Base-by-base conservation (phyloP, 176 grass and related monocot genomes). In the Aechmea fasciata region DNA sequence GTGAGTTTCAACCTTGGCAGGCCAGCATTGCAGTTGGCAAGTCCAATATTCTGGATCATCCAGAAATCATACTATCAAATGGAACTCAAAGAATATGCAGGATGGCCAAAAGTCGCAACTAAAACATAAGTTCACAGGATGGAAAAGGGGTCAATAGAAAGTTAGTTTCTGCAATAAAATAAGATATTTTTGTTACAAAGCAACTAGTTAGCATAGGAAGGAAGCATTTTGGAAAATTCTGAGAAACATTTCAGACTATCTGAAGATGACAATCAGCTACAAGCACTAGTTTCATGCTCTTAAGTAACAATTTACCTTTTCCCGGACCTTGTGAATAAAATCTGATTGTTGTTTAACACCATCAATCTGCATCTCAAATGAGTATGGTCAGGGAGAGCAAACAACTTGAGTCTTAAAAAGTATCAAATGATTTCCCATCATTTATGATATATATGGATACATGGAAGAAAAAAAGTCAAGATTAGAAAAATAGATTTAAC, bases 301-400 rank as follows among this genome's bases (percentile, higher is more conserved):
- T 17, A 59, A 20, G 1, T 59, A 59, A 17, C 62, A 33, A 11
- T 80, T 80, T 84, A 96, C 91, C 91, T 91, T 85, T 65, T 74
- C 79, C 81, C 78, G 64, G 65, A 68, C 77, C 77, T 96, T 96
- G 69, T 96, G 91, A 71, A 96, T 79, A 47, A 91, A 85, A 50
- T 85, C 79, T 63, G 48, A 7, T 14, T 70, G 68, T 49, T 85
- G 77, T 13, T 49, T 69, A 19, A 72, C 64, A 68, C 64, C 65
- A 69, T 62, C 73, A 61, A 54, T 77, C 91, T 96, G 85, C 51
- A 76, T 1, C 73, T 77, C 9, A 77, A 83, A 63, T 10, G 49
- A 75, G 63, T 29, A 67, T 25, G 59, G 66, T 54, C 57, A 68
- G 25, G 67, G 15, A 62, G 51, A 62, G 65, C 6, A 70, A 51